Percentiles rank a stretch among this genome's conserved stretches.
Evolutionary conservation across 192 early-diverging fungal species (phyloP).

Genomic region (Coemansia sp.): DNA sequence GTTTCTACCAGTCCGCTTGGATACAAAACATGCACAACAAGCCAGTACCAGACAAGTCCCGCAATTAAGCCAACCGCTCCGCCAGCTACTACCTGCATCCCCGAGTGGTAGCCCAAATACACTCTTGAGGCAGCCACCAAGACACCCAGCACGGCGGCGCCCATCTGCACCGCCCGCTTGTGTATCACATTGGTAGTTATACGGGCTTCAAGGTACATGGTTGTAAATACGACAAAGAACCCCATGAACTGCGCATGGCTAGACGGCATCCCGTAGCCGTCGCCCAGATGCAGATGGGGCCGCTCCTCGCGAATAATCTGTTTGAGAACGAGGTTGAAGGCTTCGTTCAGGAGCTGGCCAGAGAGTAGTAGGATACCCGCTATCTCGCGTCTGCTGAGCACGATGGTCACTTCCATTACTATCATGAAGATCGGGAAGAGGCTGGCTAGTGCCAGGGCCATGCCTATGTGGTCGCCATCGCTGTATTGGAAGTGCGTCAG

Average conservation of each 20-base stretch:
- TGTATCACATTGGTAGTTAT: constrained; percentile 11
- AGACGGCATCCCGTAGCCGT: constrained; percentile 55
- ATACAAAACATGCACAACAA: constrained; percentile 20
- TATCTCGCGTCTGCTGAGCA: constrained; percentile 49
- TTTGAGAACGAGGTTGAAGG: constrained; percentile 36
- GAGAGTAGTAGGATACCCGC: constrained; percentile 26
- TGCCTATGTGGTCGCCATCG: constrained; percentile 41
- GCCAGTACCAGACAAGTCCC: constrained; percentile 25
- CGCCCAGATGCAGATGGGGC: constrained; percentile 38
- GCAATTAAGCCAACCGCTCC: constrained; percentile 12
- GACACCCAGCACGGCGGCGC: constrained; percentile 18
- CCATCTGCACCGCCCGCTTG: constrained; percentile 15
- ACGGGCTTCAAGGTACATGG: constrained; percentile 21
- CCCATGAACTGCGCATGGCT: constrained; percentile 56
- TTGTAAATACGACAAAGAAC: constrained; percentile 29
- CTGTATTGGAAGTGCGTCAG: constrained; percentile 51
- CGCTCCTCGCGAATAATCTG: constrained; percentile 22
- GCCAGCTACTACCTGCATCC: constrained; percentile 28
- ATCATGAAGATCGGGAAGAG: constrained; percentile 50
- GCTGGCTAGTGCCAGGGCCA: constrained; percentile 35
- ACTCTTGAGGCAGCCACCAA: constrained; percentile 33
- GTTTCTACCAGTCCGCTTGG: constrained; percentile 5
- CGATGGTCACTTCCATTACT: constrained; percentile 39
- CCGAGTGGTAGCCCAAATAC: constrained; percentile 46
- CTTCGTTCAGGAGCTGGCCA: constrained; percentile 49